phyloP scores from a whole-genome alignment of 148 eudicot species.

The Suaeda aralocaspica region DNA sequence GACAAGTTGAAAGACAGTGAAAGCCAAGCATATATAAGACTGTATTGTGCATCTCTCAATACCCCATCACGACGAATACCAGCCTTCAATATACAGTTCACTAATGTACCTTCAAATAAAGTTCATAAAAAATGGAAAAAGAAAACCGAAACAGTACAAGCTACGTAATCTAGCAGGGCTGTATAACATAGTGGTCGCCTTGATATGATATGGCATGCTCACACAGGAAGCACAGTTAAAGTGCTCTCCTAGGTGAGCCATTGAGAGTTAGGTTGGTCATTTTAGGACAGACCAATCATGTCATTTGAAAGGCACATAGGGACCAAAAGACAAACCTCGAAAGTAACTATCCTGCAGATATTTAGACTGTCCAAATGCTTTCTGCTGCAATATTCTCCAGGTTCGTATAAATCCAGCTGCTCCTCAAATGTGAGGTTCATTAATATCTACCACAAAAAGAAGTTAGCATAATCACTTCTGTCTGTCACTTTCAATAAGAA shows the following conservation, averaged over 20 bases:
- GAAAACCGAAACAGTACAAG: too few species aligned
- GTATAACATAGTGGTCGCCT: not conserved
- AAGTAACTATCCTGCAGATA: constrained; percentile 1
- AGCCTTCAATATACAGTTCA: constrained; percentile 3
- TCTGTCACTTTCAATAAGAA: not conserved
- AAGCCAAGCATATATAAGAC: not conserved
- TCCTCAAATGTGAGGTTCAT: constrained; percentile 58
- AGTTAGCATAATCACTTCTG: constrained; percentile 10
- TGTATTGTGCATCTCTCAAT: not conserved
- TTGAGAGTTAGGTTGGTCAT: not conserved
- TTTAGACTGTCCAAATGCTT: constrained; percentile 27
- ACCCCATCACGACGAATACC: not conserved
- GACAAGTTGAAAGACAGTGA: not conserved
- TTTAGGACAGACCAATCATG: not conserved
- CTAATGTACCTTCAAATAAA: constrained; percentile 14
- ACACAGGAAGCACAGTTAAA: constrained; percentile 1
- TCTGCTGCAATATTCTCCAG: constrained; percentile 48
- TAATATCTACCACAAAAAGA: constrained; percentile 38
- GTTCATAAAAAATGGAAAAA: not conserved
- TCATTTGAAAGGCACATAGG: not conserved
- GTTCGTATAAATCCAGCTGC: constrained; percentile 46
- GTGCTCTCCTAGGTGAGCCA: constrained; percentile 2
- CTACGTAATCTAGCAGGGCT: not conserved
- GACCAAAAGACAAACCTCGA: constrained; percentile 18
- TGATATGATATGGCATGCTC: not conserved